A percentile compares a stretch with the other conserved stretches of the same genome.
These are phyloP conservation scores for Pseudognaphalium luteoalbum DNA, from an alignment of 129 eudicot genomes.

Conservation along the genomic window DNA sequence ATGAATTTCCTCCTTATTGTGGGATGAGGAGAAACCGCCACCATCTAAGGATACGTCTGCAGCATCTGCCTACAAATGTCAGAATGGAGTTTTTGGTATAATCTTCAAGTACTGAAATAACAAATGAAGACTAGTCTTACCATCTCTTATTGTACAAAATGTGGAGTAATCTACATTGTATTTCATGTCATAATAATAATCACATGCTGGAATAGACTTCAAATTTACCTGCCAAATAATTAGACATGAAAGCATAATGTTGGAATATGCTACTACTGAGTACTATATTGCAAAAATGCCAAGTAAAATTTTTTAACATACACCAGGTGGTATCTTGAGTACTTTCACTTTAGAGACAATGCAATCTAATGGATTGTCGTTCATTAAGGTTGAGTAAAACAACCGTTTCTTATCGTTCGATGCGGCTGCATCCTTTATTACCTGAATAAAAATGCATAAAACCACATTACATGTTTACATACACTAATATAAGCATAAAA, in stretches of 20 bases:
- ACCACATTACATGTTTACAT: conserved; percentile 1
- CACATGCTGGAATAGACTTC: conserved; percentile 52
- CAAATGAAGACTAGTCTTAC: conserved; percentile 31
- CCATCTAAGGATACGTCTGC: conserved; percentile 41
- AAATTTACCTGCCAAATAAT: conserved; percentile 48
- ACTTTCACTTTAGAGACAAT: conserved; percentile 56
- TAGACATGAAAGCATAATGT: conserved; percentile 22
- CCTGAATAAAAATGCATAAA: conserved; percentile 38
- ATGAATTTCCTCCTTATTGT: conserved; percentile 32
- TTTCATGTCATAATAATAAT: conserved; percentile 64
- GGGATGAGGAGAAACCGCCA: conserved; percentile 19
- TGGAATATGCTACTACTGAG: conserved; percentile 1
- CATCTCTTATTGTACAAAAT: conserved; percentile 46
- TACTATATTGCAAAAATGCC: not conserved
- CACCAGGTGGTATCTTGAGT: conserved; percentile 44
- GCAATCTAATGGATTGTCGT: conserved; percentile 61
- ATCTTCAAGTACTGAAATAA: not conserved
- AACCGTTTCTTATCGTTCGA: conserved; percentile 51
- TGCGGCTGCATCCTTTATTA: conserved; percentile 46
- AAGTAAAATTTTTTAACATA: conserved; percentile 33
- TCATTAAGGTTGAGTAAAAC: conserved; percentile 49
- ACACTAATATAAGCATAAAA: conserved; percentile 15
- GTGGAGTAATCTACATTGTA: conserved; percentile 64
- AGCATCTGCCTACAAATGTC: conserved; percentile 12
- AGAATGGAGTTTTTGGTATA: not conserved